These are phyloP conservation scores for Anthostomella pinea DNA, from an alignment of 2,329 filamentous ascomycete genomes.

Conservation along the genomic window DNA sequence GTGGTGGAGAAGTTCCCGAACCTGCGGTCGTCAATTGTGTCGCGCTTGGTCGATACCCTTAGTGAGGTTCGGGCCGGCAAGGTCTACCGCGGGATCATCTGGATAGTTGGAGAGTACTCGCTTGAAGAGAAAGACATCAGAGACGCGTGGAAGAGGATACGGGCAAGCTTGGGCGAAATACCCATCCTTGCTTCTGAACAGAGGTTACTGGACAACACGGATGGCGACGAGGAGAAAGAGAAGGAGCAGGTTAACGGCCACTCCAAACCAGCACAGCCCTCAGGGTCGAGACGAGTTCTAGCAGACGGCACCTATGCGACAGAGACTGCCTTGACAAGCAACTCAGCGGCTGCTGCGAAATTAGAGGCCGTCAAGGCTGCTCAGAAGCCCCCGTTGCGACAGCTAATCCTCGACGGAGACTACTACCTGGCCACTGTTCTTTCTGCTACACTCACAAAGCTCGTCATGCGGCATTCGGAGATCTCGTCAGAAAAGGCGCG, in stretches of 20 bases:
- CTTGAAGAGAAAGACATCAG: constrained; percentile 90
- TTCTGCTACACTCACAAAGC: constrained; percentile 92
- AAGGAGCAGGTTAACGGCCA: constrained; percentile 75
- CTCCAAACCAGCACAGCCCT: constrained; percentile 70
- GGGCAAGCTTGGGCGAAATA: constrained; percentile 91
- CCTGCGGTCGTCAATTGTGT: constrained; percentile 81
- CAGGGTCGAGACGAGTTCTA: constrained; percentile 84
- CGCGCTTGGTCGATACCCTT: constrained; percentile 83
- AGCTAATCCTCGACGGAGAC: constrained; percentile 94
- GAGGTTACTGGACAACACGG: constrained; percentile 80
- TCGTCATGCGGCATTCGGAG: constrained; percentile 96
- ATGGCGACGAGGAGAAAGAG: constrained; percentile 61
- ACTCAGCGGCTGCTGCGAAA: constrained; percentile 84
- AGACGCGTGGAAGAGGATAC: constrained; percentile 94
- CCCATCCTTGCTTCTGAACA: constrained; percentile 96
- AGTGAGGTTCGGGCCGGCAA: constrained; percentile 94
- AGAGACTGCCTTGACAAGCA: constrained; percentile 91
- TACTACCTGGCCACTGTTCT: constrained; percentile 94
- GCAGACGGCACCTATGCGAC: constrained; percentile 98
- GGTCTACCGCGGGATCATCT: constrained; percentile 93
- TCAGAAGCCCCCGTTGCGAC: constrained; percentile 89
- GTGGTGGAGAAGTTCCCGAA: constrained; percentile 97
- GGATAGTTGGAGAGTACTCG: constrained; percentile 98
- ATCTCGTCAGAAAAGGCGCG: constrained; percentile 82
- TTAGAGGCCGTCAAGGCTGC: constrained; percentile 96